Percentiles rank a stretch among this genome's conserved stretches.
These are phyloP conservation scores for Thymus quinquecostatus DNA, from an alignment of 257 asterid species.

Conservation along the genomic window DNA sequence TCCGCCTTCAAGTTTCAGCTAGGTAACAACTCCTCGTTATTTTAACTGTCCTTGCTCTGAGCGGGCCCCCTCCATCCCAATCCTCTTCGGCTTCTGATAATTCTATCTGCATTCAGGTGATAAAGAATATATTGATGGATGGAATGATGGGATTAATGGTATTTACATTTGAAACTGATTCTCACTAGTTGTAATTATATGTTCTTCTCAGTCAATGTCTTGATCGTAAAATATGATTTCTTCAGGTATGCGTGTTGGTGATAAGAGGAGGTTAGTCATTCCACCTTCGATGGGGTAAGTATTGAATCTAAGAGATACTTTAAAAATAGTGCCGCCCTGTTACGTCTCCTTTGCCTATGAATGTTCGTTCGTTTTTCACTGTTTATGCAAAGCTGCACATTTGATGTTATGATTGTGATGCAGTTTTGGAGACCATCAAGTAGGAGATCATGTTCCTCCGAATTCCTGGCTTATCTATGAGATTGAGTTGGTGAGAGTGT, in stretches of 20 bases:
- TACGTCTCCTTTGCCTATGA: background rate
- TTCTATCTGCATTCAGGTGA: slow-evolving; percentile 53
- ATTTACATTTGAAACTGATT: slow-evolving; percentile 31
- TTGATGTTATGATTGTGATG: slow-evolving; percentile 29
- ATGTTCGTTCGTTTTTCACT: background rate
- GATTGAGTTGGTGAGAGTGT: slow-evolving; percentile 58
- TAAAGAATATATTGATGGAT: slow-evolving; percentile 60
- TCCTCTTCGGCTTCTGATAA: background rate
- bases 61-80: background rate
- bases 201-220: slow-evolving; percentile 10
- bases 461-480: slow-evolving; percentile 88
- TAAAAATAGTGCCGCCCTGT: background rate
- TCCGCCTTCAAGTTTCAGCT: slow-evolving; percentile 56
- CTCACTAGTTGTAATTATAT: background rate
- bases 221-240: slow-evolving; percentile 23
- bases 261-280: slow-evolving; percentile 70
- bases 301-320: background rate
- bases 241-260: slow-evolving; percentile 90
- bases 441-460: slow-evolving; percentile 69
- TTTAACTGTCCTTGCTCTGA: background rate
- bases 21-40: slow-evolving; percentile 47
- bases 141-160: slow-evolving; percentile 83
- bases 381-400: background rate
- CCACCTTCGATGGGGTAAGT: slow-evolving; percentile 91
- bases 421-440: slow-evolving; percentile 60